These are phyloP conservation scores for Massariosphaeria phaeospora DNA, from an alignment of 495 filamentous ascomycete species.

Conservation along the genomic window DNA sequence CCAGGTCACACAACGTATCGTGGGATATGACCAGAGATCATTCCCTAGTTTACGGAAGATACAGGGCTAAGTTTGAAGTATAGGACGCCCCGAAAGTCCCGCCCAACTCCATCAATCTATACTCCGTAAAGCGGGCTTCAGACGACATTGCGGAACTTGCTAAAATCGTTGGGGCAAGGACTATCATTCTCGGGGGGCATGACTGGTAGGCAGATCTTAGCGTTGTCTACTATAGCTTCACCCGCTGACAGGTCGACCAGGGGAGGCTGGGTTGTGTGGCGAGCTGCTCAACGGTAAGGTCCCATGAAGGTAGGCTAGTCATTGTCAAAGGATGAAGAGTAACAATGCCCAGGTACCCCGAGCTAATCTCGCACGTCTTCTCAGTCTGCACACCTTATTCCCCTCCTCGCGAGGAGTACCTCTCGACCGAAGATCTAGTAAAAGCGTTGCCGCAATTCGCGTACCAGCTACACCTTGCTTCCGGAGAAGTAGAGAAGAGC, in stretches of 20 bases:
- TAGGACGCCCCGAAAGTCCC: constrained; percentile 57
- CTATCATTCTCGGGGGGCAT: constrained; percentile 73
- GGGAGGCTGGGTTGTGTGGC: constrained; percentile 56
- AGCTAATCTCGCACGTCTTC: constrained; percentile 67
- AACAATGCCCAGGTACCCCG: constrained; percentile 63
- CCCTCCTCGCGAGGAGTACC: constrained; percentile 47
- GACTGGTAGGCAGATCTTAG: constrained; percentile 63
- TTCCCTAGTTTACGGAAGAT: not conserved
- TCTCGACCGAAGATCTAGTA: constrained; percentile 53
- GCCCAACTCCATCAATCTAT: constrained; percentile 49
- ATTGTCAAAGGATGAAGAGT: constrained; percentile 31
- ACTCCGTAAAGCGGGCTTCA: constrained; percentile 64
- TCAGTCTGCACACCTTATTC: constrained; percentile 71
- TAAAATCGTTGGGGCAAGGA: constrained; percentile 50
- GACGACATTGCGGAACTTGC: constrained; percentile 66
- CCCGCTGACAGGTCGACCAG: constrained; percentile 33
- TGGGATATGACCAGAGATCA: not conserved
- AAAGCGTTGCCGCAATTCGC: constrained; percentile 62
- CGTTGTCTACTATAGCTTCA: not conserved
- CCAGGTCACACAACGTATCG: constrained; percentile 8
- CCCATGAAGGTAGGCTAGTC: not conserved
- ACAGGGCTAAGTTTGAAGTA: constrained; percentile 16
- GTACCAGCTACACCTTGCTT: constrained; percentile 77
- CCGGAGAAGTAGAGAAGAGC: constrained; percentile 58
- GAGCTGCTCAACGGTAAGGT: constrained; percentile 56